phyloP scores from a whole-genome alignment of 163 green algal genomes.

The Chlamydomonas reinhardtii region DNA sequence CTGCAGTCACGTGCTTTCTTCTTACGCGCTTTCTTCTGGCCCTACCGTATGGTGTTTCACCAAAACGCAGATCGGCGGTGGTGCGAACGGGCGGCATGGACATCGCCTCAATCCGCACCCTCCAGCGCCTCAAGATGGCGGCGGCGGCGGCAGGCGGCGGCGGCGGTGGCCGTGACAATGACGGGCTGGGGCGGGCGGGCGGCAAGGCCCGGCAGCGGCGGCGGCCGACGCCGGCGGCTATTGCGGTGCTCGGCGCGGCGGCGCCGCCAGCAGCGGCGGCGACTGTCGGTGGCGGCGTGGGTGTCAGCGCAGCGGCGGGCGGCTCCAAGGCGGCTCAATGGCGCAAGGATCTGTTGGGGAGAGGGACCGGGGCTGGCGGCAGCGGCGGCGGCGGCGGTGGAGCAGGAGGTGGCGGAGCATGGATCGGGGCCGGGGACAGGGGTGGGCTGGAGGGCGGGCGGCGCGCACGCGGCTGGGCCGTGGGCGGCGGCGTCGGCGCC shows the following conservation, averaged over 20 bases:
- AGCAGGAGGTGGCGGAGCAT: background rate
- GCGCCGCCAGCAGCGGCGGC: background rate
- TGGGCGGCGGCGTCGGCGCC: background rate
- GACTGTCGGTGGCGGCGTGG: no score
- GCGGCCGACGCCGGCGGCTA: background rate
- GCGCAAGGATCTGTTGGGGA: slow-evolving; percentile 26
- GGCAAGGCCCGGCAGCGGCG: background rate
- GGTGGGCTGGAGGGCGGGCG: background rate
- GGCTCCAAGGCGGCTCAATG: slow-evolving; percentile 28
- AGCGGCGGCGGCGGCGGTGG: background rate
- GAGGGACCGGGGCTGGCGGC: background rate
- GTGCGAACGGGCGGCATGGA: background rate
- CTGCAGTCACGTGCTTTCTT: no score
- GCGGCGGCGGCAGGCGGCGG: background rate
- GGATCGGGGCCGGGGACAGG: background rate
- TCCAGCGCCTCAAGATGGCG: background rate
- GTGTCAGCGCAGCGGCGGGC: no score
- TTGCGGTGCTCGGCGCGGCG: background rate
- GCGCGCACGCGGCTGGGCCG: background rate
- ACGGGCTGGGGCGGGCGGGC: background rate
- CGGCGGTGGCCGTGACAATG: background rate
- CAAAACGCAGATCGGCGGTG: background rate
- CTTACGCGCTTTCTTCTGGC: no score
- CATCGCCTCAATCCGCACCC: background rate
- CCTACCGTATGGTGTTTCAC: no score